Base-by-base conservation (phyloP, 176 grass and related monocot species). In the Saccharum officinarum region DNA sequence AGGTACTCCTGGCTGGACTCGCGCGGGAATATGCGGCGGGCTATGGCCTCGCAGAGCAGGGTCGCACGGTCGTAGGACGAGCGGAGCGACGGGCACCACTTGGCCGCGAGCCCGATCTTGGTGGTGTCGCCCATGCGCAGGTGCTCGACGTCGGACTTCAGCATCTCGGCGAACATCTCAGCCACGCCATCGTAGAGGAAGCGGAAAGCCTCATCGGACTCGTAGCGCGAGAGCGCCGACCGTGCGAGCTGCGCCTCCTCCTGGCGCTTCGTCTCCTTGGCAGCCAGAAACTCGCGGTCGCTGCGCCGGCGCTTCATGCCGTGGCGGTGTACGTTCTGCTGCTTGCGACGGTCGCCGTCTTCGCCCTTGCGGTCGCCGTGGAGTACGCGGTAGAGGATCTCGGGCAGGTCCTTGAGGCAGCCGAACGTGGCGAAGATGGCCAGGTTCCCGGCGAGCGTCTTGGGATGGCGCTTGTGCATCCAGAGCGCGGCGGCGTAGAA, bases 401-500 rank as follows among this genome's bases (percentile, higher is more conserved):
- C 71, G 3, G 71, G 71, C 25, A 74, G 71, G 44, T 74, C 71
- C 71, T 49, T 74, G 71, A 74, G 84, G 76, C 69, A 92, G 15
- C 91, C 91, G 55, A 92, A 92, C 49, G 72, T 52, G 66, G 79
- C 79, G 68, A 89, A 70, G 33, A 59, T 62, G 23, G 74, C 68
- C 61, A 92, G 55, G 84, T 89, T 92, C 49, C 81, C 67, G 71
- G 91, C 91, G 62, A 92, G 84, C 67, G 87, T 92, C 42, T 28
- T 83, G 8, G 91, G 85, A 66, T 98, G 93, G 26, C 89, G 78
- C 17, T 30, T 44, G 78, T 95, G 89, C 22, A 98, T 88, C 97
- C 93, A 98, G 33, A 94, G 82, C 61, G 91, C 88, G n/a, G 91
- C 74, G n/a, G 91, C 77, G 73, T 98, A 95, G 84, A 98, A 98